Evolutionary conservation across 257 asterid species (phyloP).

Genomic region (Solanum infundibuliforme): DNA sequence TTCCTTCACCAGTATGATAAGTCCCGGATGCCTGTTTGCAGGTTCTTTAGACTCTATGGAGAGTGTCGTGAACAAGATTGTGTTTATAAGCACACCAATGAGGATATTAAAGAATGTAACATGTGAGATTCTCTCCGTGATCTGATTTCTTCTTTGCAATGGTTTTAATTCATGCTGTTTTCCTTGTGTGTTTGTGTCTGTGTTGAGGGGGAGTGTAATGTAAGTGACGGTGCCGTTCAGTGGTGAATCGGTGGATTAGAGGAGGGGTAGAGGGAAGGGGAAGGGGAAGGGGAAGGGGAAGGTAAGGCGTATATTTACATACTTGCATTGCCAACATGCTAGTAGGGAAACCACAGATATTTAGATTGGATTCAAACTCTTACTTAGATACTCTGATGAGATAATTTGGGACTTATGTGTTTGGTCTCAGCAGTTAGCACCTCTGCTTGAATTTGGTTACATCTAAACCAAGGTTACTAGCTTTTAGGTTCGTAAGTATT

Average conservation of each 20-base stretch:
- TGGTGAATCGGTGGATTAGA: no score
- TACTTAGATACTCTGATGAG: background rate
- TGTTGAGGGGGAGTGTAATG: background rate
- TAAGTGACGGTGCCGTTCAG: background rate
- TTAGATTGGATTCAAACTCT: background rate
- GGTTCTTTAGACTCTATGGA: constrained; percentile 71
- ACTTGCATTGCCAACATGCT: background rate
- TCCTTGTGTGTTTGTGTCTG: background rate
- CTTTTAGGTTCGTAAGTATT: background rate
- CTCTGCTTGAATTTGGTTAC: background rate
- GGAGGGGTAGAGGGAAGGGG: background rate
- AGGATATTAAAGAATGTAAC: constrained; percentile 93
- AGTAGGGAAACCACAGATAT: background rate
- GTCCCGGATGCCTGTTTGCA: constrained; percentile 87
- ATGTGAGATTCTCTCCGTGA: constrained; percentile 38
- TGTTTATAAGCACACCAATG: constrained; percentile 87
- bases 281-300: background rate
- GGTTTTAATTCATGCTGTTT: background rate
- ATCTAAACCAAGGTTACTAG: background rate
- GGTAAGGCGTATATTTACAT: background rate
- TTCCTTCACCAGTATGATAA: constrained; percentile 90
- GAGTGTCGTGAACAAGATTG: constrained; percentile 98
- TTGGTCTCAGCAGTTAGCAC: background rate
- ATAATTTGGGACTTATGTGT: background rate
- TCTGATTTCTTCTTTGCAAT: background rate